Base-by-base conservation (phyloP, 2,329 filamentous ascomycete species). In the Boeremia exigua region DNA sequence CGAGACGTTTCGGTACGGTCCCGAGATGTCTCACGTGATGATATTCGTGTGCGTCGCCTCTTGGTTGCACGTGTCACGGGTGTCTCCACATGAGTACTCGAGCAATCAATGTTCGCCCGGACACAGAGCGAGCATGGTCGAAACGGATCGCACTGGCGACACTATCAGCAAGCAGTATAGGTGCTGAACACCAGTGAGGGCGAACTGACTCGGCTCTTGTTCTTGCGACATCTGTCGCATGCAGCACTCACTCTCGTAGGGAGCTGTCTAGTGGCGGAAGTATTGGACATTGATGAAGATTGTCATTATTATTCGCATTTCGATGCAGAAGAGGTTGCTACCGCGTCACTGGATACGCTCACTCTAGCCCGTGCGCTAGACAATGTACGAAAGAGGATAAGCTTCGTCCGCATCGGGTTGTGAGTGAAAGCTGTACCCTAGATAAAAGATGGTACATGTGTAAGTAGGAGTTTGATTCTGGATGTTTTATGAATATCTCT, bases 61-160 rank as follows among this genome's bases (percentile, higher is more conserved):
- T 60, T 60, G 12, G 39, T 2, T 15, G 42, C 42, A 30, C 47
- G 42, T 27, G 15, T 23, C 33, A 49, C n/a, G n/a, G n/a, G 23
- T 6, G 27, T 39, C 1, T 48, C 36, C 6, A 15, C 36, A 17
- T 15, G 25, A 14, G 15, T 39, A 11, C 37, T 48, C 19, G 36
- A 48, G 19, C 46, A 39, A 27, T 66, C 59, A 1, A 61, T 61
- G 23, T 70, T 67, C 14, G 72, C 69, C 42, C 71, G 62, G 7
- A 68, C 45, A 56, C 74, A 76, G 1, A 74, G 58, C 3, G 71
- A 69, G 58, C 74, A 76, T 44, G 74, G 72, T 1, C 73, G 61
- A 40, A 66, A 72, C 4, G 56, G 58, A 44, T 76, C 73, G 47
- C 73, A 76, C 72, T 75, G 44, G n/a, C 75, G 30, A 27, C 32